phyloP scores from a whole-genome alignment of 2,329 filamentous ascomycete genomes.

The Neophaeococcomyces mojaviensis region DNA sequence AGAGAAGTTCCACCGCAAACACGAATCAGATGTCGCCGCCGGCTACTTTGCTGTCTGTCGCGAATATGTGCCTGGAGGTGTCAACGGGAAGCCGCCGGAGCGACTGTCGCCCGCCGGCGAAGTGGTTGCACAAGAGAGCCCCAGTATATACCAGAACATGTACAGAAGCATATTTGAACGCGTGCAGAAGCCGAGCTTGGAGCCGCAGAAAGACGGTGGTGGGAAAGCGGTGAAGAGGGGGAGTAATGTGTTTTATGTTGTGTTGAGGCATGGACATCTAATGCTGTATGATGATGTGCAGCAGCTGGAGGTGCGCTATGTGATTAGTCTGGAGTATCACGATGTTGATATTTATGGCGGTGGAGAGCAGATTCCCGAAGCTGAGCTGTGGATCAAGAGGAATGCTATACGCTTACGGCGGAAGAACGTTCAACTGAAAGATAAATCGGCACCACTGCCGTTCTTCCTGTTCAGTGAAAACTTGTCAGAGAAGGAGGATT shows the following conservation, averaged over 20 bases:
- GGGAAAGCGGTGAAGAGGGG: conserved; percentile 47
- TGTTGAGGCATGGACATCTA: conserved; percentile 82
- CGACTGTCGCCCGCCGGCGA: conserved; percentile 72
- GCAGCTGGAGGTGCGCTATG: conserved; percentile 90
- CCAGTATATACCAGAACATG: conserved; percentile 96
- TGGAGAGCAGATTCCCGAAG: conserved; percentile 66
- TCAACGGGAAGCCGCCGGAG: conserved; percentile 89
- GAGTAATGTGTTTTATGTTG: conserved; percentile 88
- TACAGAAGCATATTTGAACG: conserved; percentile 93
- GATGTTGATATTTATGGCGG: conserved; percentile 78
- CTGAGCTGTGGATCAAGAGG: conserved; percentile 90
- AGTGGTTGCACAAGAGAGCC: conserved; percentile 70
- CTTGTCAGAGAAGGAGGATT: conserved; percentile 94
- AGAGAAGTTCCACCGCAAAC: conserved; percentile 53
- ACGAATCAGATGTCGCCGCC: conserved; percentile 71
- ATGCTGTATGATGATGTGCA: conserved; percentile 97
- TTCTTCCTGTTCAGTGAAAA: conserved; percentile 95
- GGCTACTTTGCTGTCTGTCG: conserved; percentile 94
- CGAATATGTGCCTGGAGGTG: conserved; percentile 83
- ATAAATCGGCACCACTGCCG: conserved; percentile 61
- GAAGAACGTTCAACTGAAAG: conserved; percentile 46
- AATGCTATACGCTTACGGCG: conserved; percentile 79
- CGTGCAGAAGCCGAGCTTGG: conserved; percentile 52
- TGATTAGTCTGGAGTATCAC: conserved; percentile 86
- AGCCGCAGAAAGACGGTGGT: conserved; percentile 41